phyloP scores from a whole-genome alignment of 208 protist species.

The Trichomonas vaginalis region DNA sequence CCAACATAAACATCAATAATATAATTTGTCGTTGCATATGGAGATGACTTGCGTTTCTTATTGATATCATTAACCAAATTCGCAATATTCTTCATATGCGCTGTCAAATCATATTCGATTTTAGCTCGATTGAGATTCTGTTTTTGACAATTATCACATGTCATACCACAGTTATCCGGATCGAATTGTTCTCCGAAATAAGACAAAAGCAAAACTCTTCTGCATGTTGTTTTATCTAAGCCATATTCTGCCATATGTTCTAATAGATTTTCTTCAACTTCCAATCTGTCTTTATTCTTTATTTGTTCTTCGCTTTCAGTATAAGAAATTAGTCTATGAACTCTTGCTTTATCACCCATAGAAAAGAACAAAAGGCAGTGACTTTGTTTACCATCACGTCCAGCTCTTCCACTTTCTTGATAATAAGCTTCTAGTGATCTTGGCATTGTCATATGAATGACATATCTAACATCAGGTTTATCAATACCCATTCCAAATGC shows the following conservation, averaged over 20 bases:
- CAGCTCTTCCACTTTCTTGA: constrained; percentile 84
- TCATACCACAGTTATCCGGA: background rate
- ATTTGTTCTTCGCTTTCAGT: background rate
- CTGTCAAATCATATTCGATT: background rate
- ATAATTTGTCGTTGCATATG: background rate
- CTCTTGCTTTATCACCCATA: background rate
- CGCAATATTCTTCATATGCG: background rate
- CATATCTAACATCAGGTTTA: constrained; percentile 36
- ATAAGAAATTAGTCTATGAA: background rate
- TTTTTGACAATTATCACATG: constrained; percentile 10
- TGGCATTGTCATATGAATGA: constrained; percentile 40
- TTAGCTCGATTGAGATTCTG: background rate
- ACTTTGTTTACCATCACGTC: constrained; percentile 63
- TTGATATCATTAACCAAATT: background rate
- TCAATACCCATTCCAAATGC: constrained; percentile 52
- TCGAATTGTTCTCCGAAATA: constrained; percentile 11
- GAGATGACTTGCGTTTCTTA: background rate
- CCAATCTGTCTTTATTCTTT: background rate
- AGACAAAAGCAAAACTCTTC: background rate
- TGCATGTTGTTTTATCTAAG: background rate
- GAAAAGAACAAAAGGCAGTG: constrained; percentile 41
- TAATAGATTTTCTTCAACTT: background rate
- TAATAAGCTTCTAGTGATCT: constrained; percentile 41
- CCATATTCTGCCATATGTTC: background rate
- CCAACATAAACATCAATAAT: background rate